Evolutionary conservation across 768 basidiomycete species (phyloP), one percentile per base, ranked within the genome.

Genomic region (Amanita jacksonii): DNA sequence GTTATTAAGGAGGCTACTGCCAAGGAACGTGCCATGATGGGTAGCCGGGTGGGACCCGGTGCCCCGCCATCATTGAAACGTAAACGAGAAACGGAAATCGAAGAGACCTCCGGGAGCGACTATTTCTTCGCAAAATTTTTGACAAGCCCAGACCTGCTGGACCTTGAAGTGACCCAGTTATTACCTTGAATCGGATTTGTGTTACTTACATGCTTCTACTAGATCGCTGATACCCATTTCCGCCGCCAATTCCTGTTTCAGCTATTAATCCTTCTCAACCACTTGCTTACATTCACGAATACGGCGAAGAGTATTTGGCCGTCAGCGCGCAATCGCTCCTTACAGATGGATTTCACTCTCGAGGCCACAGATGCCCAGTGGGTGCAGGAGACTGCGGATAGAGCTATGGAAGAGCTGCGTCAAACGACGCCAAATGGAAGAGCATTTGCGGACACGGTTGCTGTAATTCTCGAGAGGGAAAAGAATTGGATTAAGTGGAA

Each of bases 61-160:
- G 59, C 64, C 45, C 54, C 61, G 34, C 59, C 51, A 7, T 62
- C 63, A 0, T 57, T 73, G 45, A 89, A 85, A 61, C 70, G 81
- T 46, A 85, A 81, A 62, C 76, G 81, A 18, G 85, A 83, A 15
- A 58, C 60, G 7, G 76, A 77, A 27, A 54, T 60, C n/a, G 72
- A 75, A 40, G 81, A 78, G 54, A 65, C 62, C 12, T 69, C 68
- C 43, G 63, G 66, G 15, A 76, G 68, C 38, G 82, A 91, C 48
- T 92, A 91, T 57, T 94, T 93, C 64, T 93, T 92, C 55, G 87
- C 91, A 28, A 96, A 93, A 61, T 93, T 90, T 62, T 65, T 96
- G 43, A 94, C 91, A 1, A 89, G 79, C 49, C 81, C 86, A 0
- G 88, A 91, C 44, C 66, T 96, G 16, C 67, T 92, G 12, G 89